Evolutionary conservation across 2,329 filamentous ascomycete genomes (phyloP), one percentile per base, ranked within the genome.

Genomic region (Sporothrix curviconia): DNA sequence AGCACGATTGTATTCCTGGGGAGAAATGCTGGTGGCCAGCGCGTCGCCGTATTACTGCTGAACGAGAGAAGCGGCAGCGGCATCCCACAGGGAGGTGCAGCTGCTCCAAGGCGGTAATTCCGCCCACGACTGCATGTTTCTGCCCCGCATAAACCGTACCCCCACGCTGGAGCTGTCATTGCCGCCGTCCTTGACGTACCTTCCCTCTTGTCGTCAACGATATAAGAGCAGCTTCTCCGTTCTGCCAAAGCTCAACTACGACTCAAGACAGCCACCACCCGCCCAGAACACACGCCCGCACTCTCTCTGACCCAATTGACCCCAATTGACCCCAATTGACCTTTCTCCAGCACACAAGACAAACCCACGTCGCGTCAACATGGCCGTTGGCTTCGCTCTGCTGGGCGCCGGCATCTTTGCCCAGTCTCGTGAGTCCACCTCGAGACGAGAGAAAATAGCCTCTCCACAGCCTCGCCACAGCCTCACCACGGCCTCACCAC

Each of bases 391-490:
- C 52, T 64, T 70, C 54, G 69, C 69, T 24, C 58, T 71, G 1
- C 63, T 71, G 32, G 69, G 69, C 36, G 69, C 69, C 7, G 69
- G 69, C 63, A 69, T 70, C 59, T 71, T 70, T 64, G 69, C 68
- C 52, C 61, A 60, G 47, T 46, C 63, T 50, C 60, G 67, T 67
- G 54, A 46, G 66, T 61, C 14, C 24, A 40, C 12, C 43, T 24
- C 3, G 17, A 7, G 19, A 5, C 17, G 19, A 3, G 7, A 17
- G 22, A n/a, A 9, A 40, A 40, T 17, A 19, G 39, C 19, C 17
- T 42, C 2, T 24, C 12, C 7, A 2, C 11, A 11, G n/a, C 7
- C 37, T 34, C 32, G 37, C n/a, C n/a, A n/a, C n/a, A n/a, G n/a
- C n/a, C n/a, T n/a, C n/a, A n/a, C n/a, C n/a, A n/a, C n/a, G n/a